Evolutionary conservation across 2,329 filamentous ascomycete species (phyloP).

Genomic region (Fusarium chlamydosporum): DNA sequence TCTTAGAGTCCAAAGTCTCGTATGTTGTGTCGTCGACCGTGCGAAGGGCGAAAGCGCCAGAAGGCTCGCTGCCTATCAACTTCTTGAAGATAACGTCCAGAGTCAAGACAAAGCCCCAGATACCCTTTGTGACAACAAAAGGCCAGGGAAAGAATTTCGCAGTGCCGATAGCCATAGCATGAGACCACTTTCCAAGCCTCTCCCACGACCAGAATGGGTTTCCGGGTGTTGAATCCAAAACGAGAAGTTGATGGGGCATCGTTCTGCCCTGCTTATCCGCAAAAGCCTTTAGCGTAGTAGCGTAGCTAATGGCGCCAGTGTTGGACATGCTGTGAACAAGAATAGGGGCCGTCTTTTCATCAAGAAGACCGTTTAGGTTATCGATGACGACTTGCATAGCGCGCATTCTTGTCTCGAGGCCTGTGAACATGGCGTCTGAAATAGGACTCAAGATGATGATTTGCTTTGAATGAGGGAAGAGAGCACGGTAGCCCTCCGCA

Average conservation of each 20-base stretch:
- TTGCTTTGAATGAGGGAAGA: conserved; percentile 66
- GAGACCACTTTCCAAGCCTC: conserved; percentile 66
- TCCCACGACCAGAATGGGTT: conserved; percentile 58
- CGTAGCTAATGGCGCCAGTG: conserved; percentile 68
- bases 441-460: conserved; percentile 67
- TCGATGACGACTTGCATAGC: conserved; percentile 63
- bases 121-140: conserved; percentile 61
- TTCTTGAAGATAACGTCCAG: conserved; percentile 55
- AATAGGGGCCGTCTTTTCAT: conserved; percentile 53
- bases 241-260: conserved; percentile 64
- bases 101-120: conserved; percentile 63
- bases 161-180: conserved; percentile 66
- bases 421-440: conserved; percentile 61
- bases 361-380: conserved; percentile 39
- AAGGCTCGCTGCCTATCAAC: conserved; percentile 57
- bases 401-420: conserved; percentile 59
- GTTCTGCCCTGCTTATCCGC: conserved; percentile 54
- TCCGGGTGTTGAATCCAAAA: conserved; percentile 69
- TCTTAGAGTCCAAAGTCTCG: conserved; percentile 57
- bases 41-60: conserved; percentile 58
- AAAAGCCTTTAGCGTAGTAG: conserved; percentile 64
- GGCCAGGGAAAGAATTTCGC: conserved; percentile 65
- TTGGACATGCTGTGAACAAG: conserved; percentile 71
- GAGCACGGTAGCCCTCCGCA: conserved; percentile 63
- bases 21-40: conserved; percentile 57